Evolutionary conservation across 1,139 yeast species (phyloP), one percentile per base, ranked within the genome.

Genomic region (Pichia sorboxylosa): DNA sequence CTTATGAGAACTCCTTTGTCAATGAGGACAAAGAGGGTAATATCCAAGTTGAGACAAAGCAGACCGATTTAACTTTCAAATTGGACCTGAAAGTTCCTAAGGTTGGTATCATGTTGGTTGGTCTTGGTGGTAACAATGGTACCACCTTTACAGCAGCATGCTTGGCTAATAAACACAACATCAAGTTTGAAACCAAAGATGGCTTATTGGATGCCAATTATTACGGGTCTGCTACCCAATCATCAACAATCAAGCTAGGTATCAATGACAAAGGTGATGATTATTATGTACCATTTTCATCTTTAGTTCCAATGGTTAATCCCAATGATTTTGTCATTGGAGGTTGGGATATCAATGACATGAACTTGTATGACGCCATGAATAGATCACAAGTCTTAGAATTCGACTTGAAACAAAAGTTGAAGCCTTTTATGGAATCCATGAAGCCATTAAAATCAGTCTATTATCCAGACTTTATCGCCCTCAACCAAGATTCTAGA

Each of bases 101-200:
- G 61, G 72, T 85, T 35, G 97, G 96, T 53, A 65, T 87, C 43
- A 62, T 87, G 73, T 69, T 87, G 45, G 96, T 87, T 34, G 97
- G 97, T 47, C 69, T 85, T 47, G 97, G 96, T 50, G 97, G 97
- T 61, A 87, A 87, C 67, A 87, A 87, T 54, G 97, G 97, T 59
- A 70, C 95, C 41, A 87, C 97, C 17, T 67, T 87, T 49, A 72
- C 85, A 39, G 85, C 92, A 33, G 79, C 95, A 14, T 69, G 79
- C 34, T 70, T 81, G 47, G 94, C 96, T 40, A 87, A 87, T 66
- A 83, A 81, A 53, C 69, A 81, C 58, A 68, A 80, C 43, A 60
- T 87, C 42, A 61, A 72, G 33, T 87, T 87, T 63, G 75, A 82
- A 52, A 85, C 81, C 51, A 84, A 84, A 63, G 81, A 76, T 43